Percentiles rank a stretch among this genome's conserved stretches.
phyloP scores from a whole-genome alignment of 805 yeast species.

The Candida glaebosa region DNA sequence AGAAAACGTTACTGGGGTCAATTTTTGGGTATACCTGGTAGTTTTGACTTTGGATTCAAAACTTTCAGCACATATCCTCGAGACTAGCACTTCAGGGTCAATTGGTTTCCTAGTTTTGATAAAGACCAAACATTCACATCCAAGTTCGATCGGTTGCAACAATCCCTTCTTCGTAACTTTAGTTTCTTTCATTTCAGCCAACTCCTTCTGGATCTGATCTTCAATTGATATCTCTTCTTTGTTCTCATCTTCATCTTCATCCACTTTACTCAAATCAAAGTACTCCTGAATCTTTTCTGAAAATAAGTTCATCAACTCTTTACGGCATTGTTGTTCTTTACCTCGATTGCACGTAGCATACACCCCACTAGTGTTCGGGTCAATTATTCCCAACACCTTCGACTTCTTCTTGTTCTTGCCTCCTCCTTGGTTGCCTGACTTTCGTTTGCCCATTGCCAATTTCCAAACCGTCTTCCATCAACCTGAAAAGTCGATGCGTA shows the following conservation, averaged over 20 bases:
- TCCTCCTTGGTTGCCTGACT: constrained; percentile 14
- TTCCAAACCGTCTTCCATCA: not conserved
- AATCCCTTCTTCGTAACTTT: constrained; percentile 42
- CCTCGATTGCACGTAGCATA: constrained; percentile 87
- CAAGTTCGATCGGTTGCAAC: constrained; percentile 58
- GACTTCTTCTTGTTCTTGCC: constrained; percentile 37
- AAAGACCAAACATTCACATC: constrained; percentile 82
- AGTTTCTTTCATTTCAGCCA: constrained; percentile 54
- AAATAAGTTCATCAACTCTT: constrained; percentile 62
- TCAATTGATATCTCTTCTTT: constrained; percentile 55
- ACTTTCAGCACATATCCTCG: constrained; percentile 59
- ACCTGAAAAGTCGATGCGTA: not conserved
- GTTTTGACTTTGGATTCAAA: constrained; percentile 48
- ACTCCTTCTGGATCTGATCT: constrained; percentile 68
- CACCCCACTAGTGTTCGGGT: constrained; percentile 83
- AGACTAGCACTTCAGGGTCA: constrained; percentile 71
- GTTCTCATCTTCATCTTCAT: constrained; percentile 23
- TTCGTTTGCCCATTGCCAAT: constrained; percentile 27
- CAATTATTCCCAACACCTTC: constrained; percentile 55
- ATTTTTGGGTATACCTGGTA: constrained; percentile 71
- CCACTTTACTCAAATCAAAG: constrained; percentile 21
- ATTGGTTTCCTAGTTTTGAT: constrained; percentile 78
- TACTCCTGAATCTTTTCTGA: constrained; percentile 35
- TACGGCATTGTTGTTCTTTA: constrained; percentile 72
- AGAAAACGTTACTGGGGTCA: constrained; percentile 77